These are phyloP conservation scores for Zymoseptoria pseudotritici DNA, from an alignment of 2,329 filamentous ascomycete genomes.

Conservation along the genomic window DNA sequence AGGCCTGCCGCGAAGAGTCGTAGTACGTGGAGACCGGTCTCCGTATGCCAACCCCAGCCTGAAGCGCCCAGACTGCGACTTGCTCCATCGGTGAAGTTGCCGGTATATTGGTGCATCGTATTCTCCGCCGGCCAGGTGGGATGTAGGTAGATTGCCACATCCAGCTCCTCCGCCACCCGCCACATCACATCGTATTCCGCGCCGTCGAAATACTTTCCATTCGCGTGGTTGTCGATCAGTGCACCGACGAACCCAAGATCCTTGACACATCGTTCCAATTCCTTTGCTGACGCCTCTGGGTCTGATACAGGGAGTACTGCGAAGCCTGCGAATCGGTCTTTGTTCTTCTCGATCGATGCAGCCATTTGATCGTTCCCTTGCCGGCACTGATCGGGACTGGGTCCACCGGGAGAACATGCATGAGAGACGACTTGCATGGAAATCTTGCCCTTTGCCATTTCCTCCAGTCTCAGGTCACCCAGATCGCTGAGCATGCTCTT, in stretches of 20 bases:
- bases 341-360: slow-evolving; percentile 21
- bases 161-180: slow-evolving; percentile 34
- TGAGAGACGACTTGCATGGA: slow-evolving; percentile 32
- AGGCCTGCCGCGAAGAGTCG: slow-evolving; percentile 46
- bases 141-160: slow-evolving; percentile 48
- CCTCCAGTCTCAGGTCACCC: slow-evolving; percentile 21
- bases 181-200: slow-evolving; percentile 27
- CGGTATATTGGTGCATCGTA: slow-evolving; percentile 29
- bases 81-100: slow-evolving; percentile 30
- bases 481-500: slow-evolving; percentile 25
- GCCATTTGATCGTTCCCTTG: slow-evolving; percentile 30
- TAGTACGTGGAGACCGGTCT: slow-evolving; percentile 44
- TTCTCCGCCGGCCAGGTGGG: slow-evolving; percentile 37
- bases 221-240: slow-evolving; percentile 31
- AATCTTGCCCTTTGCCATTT: slow-evolving; percentile 29
- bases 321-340: slow-evolving; percentile 28
- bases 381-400: slow-evolving; percentile 21
- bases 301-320: slow-evolving; percentile 29
- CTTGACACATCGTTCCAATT: slow-evolving; percentile 28
- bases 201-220: slow-evolving; percentile 31
- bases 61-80: slow-evolving; percentile 33
- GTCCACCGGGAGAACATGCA: slow-evolving; percentile 23
- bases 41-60: slow-evolving; percentile 46
- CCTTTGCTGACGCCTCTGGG: slow-evolving; percentile 25
- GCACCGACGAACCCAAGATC: slow-evolving; percentile 30